Percentiles rank a stretch among this genome's conserved stretches.
Evolutionary conservation across 2,329 filamentous ascomycete genomes (phyloP).

Genomic region (Cytospora leucostoma): DNA sequence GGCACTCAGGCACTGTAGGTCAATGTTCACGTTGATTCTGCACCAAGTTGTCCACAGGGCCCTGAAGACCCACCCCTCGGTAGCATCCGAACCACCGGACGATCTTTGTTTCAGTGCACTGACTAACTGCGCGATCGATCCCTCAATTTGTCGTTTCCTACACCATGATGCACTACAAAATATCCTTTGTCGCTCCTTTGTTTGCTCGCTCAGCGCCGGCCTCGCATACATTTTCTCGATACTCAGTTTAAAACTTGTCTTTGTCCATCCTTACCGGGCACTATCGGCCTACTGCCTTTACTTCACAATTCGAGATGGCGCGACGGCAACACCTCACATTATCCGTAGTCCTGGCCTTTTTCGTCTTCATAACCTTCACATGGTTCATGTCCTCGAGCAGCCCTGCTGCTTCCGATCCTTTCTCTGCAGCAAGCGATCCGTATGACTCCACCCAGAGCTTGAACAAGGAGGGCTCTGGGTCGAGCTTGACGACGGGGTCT

Average conservation of each 20-base stretch:
- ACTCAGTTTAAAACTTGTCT: background rate
- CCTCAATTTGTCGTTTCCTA: conserved; percentile 3
- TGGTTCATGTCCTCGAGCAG: conserved; percentile 54
- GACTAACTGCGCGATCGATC: conserved; percentile 9
- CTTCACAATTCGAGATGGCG: conserved; percentile 45
- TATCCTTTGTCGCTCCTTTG: background rate
- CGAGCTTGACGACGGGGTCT: conserved; percentile 18
- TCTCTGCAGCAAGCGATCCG: conserved; percentile 28
- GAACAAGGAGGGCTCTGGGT: conserved; percentile 27
- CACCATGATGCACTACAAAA: background rate
- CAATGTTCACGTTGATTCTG: background rate
- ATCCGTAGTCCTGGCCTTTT: conserved; percentile 55
- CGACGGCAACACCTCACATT: conserved; percentile 55
- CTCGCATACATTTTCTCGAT: background rate
- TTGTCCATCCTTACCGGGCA: background rate
- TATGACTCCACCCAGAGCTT: conserved; percentile 34
- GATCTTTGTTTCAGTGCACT: conserved; percentile 20
- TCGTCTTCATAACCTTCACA: conserved; percentile 58
- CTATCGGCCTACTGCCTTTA: background rate
- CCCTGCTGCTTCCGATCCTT: conserved; percentile 26
- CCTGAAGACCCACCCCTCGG: conserved; percentile 16
- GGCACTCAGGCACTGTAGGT: background rate
- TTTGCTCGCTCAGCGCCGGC: conserved; percentile 2
- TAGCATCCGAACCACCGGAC: conserved; percentile 18
- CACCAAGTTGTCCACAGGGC: background rate